Base-by-base conservation (phyloP, 495 filamentous ascomycete genomes). In the Xylaria telfairii region DNA sequence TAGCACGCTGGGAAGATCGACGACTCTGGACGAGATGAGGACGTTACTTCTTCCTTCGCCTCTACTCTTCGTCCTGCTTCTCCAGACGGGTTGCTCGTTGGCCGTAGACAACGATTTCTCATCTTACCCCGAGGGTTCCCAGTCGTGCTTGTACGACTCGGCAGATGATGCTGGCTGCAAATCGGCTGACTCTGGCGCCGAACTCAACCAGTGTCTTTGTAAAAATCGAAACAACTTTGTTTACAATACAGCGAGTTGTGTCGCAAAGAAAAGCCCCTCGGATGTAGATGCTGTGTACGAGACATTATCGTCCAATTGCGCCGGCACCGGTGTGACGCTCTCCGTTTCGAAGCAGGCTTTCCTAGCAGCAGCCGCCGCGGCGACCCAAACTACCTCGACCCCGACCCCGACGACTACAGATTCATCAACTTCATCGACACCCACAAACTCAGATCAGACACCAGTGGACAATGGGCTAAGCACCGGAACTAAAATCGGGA, bases 201-300 rank as follows among this genome's bases (percentile, higher is more conserved):
- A 77, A 37, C 72, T 82, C n/a, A 86, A 85, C 63, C 51, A 72
- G 7, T 86, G 84, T 37, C 70, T 86, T 0, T 86, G 84, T 67
- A 73, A 64, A 66, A 85, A 85, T 71, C 74, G 76, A 21, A 79
- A 80, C 4, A 77, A 83, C 72, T 86, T 86, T 68, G 74, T 85
- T 62, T 80, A 80, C 49, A 76, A 77, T 39, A 72, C 82, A 44
- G 84, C 84, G 4, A 49, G 54, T 12, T 86, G 84, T 65, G 72
- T 86, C 53, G 81, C 81, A 13, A 70, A 62, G 47, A 34, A 71
- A 15, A 78, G 77, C 21, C 69, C 73, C 12, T 53, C 9, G 26
- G 81, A 83, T 34, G 41, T 85, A 5, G 34, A 63, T 17, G 67
- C 67, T 6, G 79, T 82, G 15, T 86, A 83, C 63, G 53, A 75